Evolutionary conservation across 371 early-diverging fungal genomes (phyloP).

Genomic region (Rhizomucor miehei): DNA sequence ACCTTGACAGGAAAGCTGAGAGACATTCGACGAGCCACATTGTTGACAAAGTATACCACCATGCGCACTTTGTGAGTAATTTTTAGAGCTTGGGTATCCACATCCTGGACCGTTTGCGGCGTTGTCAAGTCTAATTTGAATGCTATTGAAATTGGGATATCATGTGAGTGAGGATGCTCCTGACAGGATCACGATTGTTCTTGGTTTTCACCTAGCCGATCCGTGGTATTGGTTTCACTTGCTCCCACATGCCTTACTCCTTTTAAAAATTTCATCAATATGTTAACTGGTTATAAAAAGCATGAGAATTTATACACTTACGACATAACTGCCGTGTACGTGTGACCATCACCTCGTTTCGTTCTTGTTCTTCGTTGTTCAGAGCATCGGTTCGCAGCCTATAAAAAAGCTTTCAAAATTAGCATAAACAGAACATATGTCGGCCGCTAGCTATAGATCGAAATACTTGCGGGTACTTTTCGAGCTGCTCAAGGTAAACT

Average conservation of each 20-base stretch:
- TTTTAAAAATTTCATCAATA: too few relatives aligned
- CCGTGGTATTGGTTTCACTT: too few relatives aligned
- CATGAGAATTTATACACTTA: too few relatives aligned
- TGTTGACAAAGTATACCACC: constrained; percentile 11
- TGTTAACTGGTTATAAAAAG: too few relatives aligned
- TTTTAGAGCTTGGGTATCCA: constrained; percentile 10
- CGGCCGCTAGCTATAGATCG: not conserved
- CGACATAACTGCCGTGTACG: too few relatives aligned
- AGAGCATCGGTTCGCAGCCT: constrained; percentile 2
- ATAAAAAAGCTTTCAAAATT: too few relatives aligned
- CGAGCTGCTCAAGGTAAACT: constrained; percentile 24
- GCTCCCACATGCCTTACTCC: too few relatives aligned
- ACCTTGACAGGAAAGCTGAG: constrained; percentile 16
- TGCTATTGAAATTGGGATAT: not conserved
- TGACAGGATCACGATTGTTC: not conserved
- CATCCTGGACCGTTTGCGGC: constrained; percentile 8
- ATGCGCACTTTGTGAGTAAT: constrained; percentile 17
- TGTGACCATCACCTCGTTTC: too few relatives aligned
- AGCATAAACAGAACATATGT: too few relatives aligned
- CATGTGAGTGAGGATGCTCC: too few relatives aligned
- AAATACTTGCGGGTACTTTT: constrained; percentile 29
- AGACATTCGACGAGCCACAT: constrained; percentile 12
- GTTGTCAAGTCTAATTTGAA: not conserved
- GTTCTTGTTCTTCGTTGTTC: too few relatives aligned
- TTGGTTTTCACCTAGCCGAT: not conserved